phyloP scores from a whole-genome alignment of 2,329 filamentous ascomycete genomes.

The Aurifilum marmelostoma region DNA sequence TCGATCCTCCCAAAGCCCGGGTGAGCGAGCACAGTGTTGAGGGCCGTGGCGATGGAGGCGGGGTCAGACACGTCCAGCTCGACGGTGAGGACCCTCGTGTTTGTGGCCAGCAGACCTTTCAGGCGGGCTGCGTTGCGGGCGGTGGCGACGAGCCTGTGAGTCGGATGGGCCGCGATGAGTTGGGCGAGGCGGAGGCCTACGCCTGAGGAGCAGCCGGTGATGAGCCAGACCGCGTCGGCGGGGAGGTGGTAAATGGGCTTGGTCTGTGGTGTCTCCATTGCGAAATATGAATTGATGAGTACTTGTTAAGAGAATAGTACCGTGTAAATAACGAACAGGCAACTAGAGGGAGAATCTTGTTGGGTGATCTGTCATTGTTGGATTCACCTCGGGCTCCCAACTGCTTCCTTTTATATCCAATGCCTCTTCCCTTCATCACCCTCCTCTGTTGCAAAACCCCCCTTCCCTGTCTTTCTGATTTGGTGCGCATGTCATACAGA shows the following conservation, averaged over 20 bases:
- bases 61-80: slow-evolving; percentile 48
- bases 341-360: too few relatives aligned
- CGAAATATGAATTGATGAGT: too few relatives aligned
- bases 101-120: slow-evolving; percentile 38
- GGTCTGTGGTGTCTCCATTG: not conserved
- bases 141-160: slow-evolving; percentile 36
- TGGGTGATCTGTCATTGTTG: not conserved
- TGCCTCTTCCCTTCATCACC: not conserved
- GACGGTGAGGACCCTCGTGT: slow-evolving; percentile 43
- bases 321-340: too few relatives aligned
- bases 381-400: not conserved
- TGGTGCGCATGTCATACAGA: not conserved
- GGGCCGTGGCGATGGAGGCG: slow-evolving; percentile 37
- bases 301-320: too few relatives aligned
- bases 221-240: slow-evolving; percentile 45
- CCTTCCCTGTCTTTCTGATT: not conserved
- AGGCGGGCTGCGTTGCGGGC: slow-evolving; percentile 43
- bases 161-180: slow-evolving; percentile 32
- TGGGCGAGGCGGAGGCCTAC: slow-evolving; percentile 35
- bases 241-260: slow-evolving; percentile 33
- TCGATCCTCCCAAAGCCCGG: slow-evolving; percentile 41
- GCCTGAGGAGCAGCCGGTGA: slow-evolving; percentile 40
- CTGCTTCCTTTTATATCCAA: not conserved
- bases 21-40: slow-evolving; percentile 36
- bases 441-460: too few relatives aligned